These are phyloP conservation scores for Lasiodiplodia citricola DNA, from an alignment of 2,329 filamentous ascomycete genomes.

Conservation along the genomic window DNA sequence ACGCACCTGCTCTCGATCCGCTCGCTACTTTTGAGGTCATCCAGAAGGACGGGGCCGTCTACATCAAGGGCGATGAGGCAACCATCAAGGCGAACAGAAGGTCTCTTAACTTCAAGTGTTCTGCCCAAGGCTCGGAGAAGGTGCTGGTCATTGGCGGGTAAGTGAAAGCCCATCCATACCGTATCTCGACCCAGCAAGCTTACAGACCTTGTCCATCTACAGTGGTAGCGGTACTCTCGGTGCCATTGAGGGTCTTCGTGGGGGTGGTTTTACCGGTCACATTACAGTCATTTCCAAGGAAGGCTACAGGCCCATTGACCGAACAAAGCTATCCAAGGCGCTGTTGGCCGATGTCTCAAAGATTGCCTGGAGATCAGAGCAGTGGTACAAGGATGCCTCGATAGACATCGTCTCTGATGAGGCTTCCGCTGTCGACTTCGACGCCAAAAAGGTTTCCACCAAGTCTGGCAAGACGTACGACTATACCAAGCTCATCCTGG, in stretches of 20 bases:
- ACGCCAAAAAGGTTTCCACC: slow-evolving; percentile 73
- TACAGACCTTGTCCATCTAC: neutral
- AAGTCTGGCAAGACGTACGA: slow-evolving; percentile 71
- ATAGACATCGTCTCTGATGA: slow-evolving; percentile 63
- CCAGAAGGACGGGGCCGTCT: slow-evolving; percentile 82
- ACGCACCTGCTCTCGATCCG: slow-evolving; percentile 89
- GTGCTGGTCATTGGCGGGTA: slow-evolving; percentile 83
- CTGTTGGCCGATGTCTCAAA: slow-evolving; percentile 81
- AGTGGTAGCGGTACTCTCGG: slow-evolving; percentile 84
- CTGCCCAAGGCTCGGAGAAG: slow-evolving; percentile 62
- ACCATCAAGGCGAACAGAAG: slow-evolving; percentile 78
- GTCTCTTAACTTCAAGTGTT: slow-evolving; percentile 75
- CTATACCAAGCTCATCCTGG: slow-evolving; percentile 89
- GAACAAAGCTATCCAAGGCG: slow-evolving; percentile 94
- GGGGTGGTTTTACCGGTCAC: slow-evolving; percentile 76
- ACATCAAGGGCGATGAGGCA: slow-evolving; percentile 79
- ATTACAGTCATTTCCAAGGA: slow-evolving; percentile 87
- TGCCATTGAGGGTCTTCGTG: slow-evolving; percentile 79
- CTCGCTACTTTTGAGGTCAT: slow-evolving; percentile 80
- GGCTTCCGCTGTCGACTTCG: slow-evolving; percentile 79
- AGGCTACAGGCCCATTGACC: slow-evolving; percentile 85
- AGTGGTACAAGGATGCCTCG: slow-evolving; percentile 73
- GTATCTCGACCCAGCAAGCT: neutral
- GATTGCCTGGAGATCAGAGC: slow-evolving; percentile 74
- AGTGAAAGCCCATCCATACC: slow-evolving; percentile 31